A percentile compares a stretch with the other conserved stretches of the same genome.
Conservation (phyloP, 345 rosid genomes). For the Bruguiera sexangula region DNA sequence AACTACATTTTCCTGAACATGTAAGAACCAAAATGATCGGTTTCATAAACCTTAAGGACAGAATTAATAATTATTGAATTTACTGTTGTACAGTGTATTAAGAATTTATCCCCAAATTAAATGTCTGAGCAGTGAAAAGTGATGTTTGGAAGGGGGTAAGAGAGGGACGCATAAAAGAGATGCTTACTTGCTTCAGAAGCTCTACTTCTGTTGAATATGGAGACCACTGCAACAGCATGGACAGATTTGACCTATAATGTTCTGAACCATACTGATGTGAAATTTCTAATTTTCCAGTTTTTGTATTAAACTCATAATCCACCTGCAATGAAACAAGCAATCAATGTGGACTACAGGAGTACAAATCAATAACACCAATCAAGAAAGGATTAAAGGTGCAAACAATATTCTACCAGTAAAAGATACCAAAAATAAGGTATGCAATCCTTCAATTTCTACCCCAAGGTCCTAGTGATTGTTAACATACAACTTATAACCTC, state of each 20-base stretch:
- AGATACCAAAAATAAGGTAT: background rate
- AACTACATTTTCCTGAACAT: no score
- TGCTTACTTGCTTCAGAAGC: slow-evolving; percentile 81
- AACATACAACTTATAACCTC: no score
- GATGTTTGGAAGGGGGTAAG: background rate
- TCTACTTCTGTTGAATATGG: slow-evolving; percentile 81
- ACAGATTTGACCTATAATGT: slow-evolving; percentile 57
- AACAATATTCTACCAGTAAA: background rate
- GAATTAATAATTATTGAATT: no score
- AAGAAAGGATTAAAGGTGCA: background rate
- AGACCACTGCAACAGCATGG: slow-evolving; percentile 78
- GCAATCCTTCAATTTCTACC: background rate
- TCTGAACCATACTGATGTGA: slow-evolving; percentile 47
- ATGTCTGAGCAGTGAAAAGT: background rate
- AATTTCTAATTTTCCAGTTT: slow-evolving; percentile 36
- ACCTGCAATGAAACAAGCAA: slow-evolving; percentile 43
- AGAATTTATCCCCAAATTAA: no score
- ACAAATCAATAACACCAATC: background rate
- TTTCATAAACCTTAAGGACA: no score
- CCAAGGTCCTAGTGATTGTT: background rate
- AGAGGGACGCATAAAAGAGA: slow-evolving; percentile 2
- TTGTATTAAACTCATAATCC: slow-evolving; percentile 57
- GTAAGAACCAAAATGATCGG: no score
- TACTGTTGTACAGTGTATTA: no score
- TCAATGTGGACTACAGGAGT: background rate